Percentiles rank a stretch among this genome's conserved stretches.
These are phyloP conservation scores for Vigna mungo DNA, from an alignment of 306 rosid species.

Conservation along the genomic window DNA sequence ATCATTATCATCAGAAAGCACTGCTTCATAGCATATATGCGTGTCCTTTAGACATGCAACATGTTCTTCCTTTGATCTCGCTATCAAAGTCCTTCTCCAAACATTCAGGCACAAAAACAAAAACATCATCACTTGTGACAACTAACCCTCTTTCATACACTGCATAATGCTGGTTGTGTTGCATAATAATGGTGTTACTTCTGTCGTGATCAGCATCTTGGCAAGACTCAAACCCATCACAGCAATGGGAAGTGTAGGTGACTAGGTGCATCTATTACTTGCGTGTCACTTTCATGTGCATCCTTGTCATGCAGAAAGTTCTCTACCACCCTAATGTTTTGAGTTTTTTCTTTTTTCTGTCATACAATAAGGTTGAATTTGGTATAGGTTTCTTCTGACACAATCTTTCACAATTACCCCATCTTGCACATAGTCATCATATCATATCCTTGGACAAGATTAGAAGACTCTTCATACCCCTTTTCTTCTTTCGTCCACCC, in stretches of 20 bases:
- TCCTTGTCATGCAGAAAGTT: conserved; percentile 16
- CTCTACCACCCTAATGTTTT: background rate
- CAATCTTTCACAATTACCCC: background rate
- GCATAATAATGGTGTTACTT: background rate
- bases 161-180: background rate
- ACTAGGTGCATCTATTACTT: conserved; percentile 21
- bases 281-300: conserved; percentile 30
- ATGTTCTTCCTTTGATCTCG: conserved; percentile 33
- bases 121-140: conserved; percentile 35
- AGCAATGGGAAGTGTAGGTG: conserved; percentile 4
- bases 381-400: conserved; percentile 24
- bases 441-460: conserved; percentile 15
- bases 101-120: background rate
- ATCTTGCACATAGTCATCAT: conserved; percentile 1
- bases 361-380: conserved; percentile 1
- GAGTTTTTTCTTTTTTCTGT: background rate
- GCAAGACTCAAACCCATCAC: background rate
- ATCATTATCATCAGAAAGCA: conserved; percentile 15
- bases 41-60: conserved; percentile 11
- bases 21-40: background rate
- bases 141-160: background rate
- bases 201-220: conserved; percentile 1
- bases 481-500: background rate
- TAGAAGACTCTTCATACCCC: conserved; percentile 24
- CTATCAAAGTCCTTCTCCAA: conserved; percentile 6